phyloP scores from a whole-genome alignment of 2,329 filamentous ascomycete genomes.

The Graphium sp. region DNA sequence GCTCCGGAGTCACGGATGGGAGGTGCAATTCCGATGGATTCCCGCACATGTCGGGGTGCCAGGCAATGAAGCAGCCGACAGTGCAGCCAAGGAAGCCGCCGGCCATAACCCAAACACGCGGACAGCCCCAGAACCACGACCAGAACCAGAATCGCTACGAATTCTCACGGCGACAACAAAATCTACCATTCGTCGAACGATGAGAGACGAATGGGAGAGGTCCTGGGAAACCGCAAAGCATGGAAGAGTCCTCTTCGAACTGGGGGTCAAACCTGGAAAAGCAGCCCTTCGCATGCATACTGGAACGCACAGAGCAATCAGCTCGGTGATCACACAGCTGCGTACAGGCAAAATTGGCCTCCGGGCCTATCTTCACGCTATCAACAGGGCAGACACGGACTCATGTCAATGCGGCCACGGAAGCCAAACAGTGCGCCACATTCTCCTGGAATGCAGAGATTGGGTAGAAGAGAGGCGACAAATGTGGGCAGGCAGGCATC shows the following conservation, averaged over 20 bases:
- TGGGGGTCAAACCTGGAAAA: slow-evolving; percentile 5
- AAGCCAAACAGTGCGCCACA: slow-evolving; percentile 11
- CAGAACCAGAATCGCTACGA: slow-evolving; percentile 3
- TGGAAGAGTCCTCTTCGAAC: slow-evolving; percentile 5
- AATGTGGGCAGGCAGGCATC: slow-evolving; percentile 9
- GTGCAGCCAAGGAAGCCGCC: slow-evolving; percentile 21
- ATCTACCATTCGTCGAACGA: slow-evolving; percentile 5
- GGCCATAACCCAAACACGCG: slow-evolving; percentile 9
- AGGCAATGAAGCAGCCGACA: slow-evolving; percentile 10
- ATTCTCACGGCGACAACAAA: slow-evolving; percentile 7
- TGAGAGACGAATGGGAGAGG: slow-evolving; percentile 5
- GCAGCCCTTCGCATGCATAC: slow-evolving; percentile 5
- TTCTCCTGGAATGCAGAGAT: slow-evolving; percentile 13
- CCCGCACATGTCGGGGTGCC: slow-evolving; percentile 8
- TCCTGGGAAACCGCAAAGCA: slow-evolving; percentile 5
- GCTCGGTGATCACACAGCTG: slow-evolving; percentile 11
- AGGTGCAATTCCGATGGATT: slow-evolving; percentile 8
- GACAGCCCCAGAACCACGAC: not conserved
- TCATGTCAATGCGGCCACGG: slow-evolving; percentile 11
- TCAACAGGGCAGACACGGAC: slow-evolving; percentile 13
- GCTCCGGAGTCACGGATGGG: slow-evolving; percentile 3
- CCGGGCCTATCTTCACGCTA: slow-evolving; percentile 6
- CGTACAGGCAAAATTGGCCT: slow-evolving; percentile 12
- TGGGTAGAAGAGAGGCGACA: slow-evolving; percentile 11
- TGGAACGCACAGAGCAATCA: slow-evolving; percentile 8